Conservation (phyloP, 1,284 basidiomycete genomes). For the Cutaneotrichosporon sp. region DNA sequence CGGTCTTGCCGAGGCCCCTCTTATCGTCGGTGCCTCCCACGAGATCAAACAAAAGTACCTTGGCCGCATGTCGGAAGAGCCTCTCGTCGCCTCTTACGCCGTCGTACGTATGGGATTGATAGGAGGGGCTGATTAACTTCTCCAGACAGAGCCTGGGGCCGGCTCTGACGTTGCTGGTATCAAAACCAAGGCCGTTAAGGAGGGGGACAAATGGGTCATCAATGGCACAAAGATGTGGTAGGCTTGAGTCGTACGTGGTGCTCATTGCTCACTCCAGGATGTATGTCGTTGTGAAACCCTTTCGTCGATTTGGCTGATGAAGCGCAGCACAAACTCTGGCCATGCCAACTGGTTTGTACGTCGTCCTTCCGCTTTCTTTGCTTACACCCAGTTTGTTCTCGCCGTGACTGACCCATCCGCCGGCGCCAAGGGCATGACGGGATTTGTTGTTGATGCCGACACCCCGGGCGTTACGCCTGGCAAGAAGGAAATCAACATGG, state of each 20-base stretch:
- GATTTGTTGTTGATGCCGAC: conserved; percentile 56
- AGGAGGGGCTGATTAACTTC: background rate
- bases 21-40: conserved; percentile 53
- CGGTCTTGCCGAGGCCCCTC: conserved; percentile 53
- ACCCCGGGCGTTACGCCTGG: conserved; percentile 50
- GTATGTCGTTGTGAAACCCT: no score
- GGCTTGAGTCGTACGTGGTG: conserved; percentile 7
- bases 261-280: conserved; percentile 26
- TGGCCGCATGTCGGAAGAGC: conserved; percentile 56
- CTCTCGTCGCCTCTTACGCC: conserved; percentile 55
- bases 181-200: conserved; percentile 52
- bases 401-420: conserved; percentile 53
- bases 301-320: no score
- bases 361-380: background rate
- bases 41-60: conserved; percentile 54
- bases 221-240: conserved; percentile 56
- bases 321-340: conserved; percentile 51
- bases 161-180: conserved; percentile 55
- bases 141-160: conserved; percentile 53
- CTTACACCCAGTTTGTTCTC: conserved; percentile 50
- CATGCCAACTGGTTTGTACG: conserved; percentile 51
- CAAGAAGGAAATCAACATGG: conserved; percentile 58
- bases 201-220: conserved; percentile 52
- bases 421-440: conserved; percentile 52
- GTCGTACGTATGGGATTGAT: conserved; percentile 29